phyloP scores from a whole-genome alignment of 208 protist genomes.

The Wallacemonas collosoma region DNA sequence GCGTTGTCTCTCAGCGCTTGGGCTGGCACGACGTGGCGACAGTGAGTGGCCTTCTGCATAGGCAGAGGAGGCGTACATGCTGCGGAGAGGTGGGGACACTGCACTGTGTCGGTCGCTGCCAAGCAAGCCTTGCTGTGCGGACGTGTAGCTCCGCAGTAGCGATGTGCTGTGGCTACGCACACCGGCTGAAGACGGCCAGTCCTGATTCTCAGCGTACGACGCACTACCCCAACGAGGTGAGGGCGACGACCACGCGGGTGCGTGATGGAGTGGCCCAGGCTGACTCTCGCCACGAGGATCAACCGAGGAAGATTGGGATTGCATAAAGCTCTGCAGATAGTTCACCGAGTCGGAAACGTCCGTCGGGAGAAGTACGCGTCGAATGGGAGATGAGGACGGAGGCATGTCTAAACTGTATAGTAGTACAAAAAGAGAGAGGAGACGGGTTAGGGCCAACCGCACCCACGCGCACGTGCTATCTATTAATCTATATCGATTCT shows the following conservation, averaged over 20 bases:
- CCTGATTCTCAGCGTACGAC: not conserved
- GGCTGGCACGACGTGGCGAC: no score
- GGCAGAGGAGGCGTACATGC: no score
- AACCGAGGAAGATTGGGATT: conserved; percentile 1
- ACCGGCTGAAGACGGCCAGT: not conserved
- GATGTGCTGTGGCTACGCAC: no score
- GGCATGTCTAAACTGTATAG: not conserved
- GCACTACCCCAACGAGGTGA: not conserved
- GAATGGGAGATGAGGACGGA: not conserved
- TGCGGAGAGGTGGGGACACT: no score
- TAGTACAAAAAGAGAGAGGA: not conserved
- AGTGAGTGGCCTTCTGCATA: no score
- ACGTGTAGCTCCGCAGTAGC: no score
- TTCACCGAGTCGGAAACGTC: conserved; percentile 15
- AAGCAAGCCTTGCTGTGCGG: no score
- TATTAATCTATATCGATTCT: no score
- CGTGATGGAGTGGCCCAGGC: not conserved
- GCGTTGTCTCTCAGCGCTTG: not conserved
- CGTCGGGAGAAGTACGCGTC: not conserved
- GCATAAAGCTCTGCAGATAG: conserved; percentile 17
- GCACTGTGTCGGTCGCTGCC: no score
- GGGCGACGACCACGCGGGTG: not conserved
- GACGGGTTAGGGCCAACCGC: not conserved
- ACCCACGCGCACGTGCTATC: no score
- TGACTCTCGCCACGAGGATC: not conserved